Percentiles rank a stretch among this genome's conserved stretches.
Evolutionary conservation across 805 yeast genomes (phyloP).

Genomic region (Lachancea sp.): DNA sequence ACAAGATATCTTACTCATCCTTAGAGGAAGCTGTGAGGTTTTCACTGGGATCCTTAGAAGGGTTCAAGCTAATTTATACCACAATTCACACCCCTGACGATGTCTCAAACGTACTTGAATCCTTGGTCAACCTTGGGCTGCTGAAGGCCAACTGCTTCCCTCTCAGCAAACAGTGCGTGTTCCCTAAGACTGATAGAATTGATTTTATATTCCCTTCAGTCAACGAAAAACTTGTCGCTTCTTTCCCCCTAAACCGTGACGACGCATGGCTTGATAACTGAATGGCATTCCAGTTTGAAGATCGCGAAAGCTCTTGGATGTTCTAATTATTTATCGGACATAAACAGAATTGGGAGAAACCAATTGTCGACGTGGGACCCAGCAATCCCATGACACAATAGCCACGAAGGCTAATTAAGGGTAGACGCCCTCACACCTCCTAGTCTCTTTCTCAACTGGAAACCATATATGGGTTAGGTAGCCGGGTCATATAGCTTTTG

Average conservation of each 20-base stretch:
- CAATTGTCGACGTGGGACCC: too few species aligned
- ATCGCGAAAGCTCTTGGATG: background rate
- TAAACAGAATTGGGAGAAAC: too few species aligned
- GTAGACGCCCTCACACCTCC: too few species aligned
- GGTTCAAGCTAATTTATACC: conserved; percentile 18
- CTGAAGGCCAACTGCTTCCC: conserved; percentile 33
- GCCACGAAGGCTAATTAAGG: too few species aligned
- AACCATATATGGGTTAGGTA: too few species aligned
- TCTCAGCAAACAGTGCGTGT: conserved; percentile 24
- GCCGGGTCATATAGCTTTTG: too few species aligned
- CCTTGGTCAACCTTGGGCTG: conserved; percentile 27
- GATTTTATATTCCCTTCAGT: conserved; percentile 26
- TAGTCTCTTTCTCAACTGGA: too few species aligned
- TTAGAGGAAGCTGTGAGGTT: conserved; percentile 14
- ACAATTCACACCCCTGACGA: conserved; percentile 21
- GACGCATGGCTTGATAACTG: conserved; percentile 29
- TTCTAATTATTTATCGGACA: too few species aligned
- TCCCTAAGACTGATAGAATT: conserved; percentile 24
- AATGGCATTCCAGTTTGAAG: background rate
- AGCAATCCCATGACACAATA: too few species aligned
- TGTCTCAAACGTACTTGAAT: conserved; percentile 27
- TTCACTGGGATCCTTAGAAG: conserved; percentile 16
- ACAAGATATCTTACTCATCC: conserved; percentile 25
- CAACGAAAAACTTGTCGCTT: conserved; percentile 22
- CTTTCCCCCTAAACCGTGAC: conserved; percentile 26